phyloP scores from a whole-genome alignment of 1,139 yeast genomes.

The Barnettozyma hawaiiensis region DNA sequence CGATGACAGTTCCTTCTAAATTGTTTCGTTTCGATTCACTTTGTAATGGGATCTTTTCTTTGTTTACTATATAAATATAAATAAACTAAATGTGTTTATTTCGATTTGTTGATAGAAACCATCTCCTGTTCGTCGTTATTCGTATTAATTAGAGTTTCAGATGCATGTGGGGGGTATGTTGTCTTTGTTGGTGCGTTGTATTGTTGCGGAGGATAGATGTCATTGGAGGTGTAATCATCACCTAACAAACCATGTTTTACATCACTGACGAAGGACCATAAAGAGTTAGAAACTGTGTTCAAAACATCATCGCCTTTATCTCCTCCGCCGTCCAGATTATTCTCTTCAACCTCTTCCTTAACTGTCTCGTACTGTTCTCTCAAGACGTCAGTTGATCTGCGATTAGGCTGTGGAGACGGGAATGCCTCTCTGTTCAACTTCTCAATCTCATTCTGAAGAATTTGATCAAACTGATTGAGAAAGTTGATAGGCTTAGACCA shows the following conservation, averaged over 20 bases:
- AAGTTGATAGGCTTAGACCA: conserved; percentile 54
- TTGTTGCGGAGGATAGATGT: neutral
- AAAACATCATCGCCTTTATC: conserved; percentile 14
- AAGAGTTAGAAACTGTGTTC: conserved; percentile 28
- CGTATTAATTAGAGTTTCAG: conserved; percentile 1
- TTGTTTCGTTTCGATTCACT: neutral
- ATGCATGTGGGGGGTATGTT: neutral
- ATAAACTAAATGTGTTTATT: neutral
- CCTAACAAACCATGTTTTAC: conserved; percentile 35
- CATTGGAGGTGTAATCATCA: conserved; percentile 22
- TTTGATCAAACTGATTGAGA: conserved; percentile 62
- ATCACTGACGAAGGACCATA: conserved; percentile 37
- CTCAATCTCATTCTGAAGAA: conserved; percentile 63
- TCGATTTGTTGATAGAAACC: conserved; percentile 10
- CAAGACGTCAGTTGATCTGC: conserved; percentile 4
- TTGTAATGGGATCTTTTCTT: neutral
- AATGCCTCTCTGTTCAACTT: conserved; percentile 32
- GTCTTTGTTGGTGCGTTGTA: conserved; percentile 4
- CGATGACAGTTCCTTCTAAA: conserved; percentile 25
- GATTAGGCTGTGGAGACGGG: conserved; percentile 10
- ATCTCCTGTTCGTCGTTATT: conserved; percentile 19
- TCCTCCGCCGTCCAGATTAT: neutral
- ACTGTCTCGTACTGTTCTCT: conserved; percentile 8
- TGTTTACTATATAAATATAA: neutral
- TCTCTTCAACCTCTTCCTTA: conserved; percentile 4